Base-by-base conservation (phyloP, 169 alveolate genomes). In the Plasmodium sp. region DNA sequence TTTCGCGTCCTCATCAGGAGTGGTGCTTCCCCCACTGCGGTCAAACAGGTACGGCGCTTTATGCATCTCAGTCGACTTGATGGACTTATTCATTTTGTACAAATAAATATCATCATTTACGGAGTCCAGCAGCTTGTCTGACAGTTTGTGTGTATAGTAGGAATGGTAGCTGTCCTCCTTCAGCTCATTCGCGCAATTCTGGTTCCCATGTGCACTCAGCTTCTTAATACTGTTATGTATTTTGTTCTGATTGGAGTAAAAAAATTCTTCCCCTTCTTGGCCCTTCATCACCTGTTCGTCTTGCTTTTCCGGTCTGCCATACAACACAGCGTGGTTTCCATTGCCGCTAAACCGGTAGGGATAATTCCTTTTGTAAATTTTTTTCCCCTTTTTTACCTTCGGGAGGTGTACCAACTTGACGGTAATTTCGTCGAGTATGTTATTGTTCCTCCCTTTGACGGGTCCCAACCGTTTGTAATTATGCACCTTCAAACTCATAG, bases 401-500 rank as follows among this genome's bases (percentile, higher is more conserved):
- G 94, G 91, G 5, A 80, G 45, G 75, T 90, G 41, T 16, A 90
- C 94, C 74, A 90, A 81, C 33, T 81, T 90, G 5, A 90, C 83
- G 22, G 48, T 67, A 71, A 90, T 81, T 81, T 90, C 94, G 54
- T 90, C 94, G 3, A 90, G 79, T 18, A 90, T 67, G 48, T 71
- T 51, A 67, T 90, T 67, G 7, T 22, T 51, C 62, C 58, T 90
- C 56, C 83, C 54, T 48, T 74, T 90, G 14, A 81, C 36, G 3
- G 94, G n/a, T 33, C 67, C 74, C 31, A 80, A 6, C 34, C 94
- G 45, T 80, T 90, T 80, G 62, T 81, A 90, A 71, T 90, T 90
- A 34, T 90, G 90, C 12, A 90, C 92, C 43, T 81, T 79, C 45
- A 90, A 81, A 36, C 94, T 90, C 94, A 79, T 90, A 31, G 94